Base-by-base conservation (phyloP, 2,329 filamentous ascomycete species). In the Trichoderma polysporum region DNA sequence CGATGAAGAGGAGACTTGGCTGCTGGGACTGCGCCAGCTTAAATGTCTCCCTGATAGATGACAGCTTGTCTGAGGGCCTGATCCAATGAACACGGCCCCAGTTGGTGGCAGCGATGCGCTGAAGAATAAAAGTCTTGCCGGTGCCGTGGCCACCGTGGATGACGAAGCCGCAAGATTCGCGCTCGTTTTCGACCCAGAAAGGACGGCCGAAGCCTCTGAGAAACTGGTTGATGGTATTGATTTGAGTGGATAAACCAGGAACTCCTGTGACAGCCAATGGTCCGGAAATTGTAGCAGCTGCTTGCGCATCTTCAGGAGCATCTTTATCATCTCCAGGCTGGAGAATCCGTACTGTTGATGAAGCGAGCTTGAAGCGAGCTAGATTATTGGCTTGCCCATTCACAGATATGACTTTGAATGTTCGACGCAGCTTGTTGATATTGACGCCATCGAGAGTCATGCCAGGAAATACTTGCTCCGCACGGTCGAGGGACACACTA, bases 101-200 rank as follows among this genome's bases (percentile, higher is more conserved):
- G 67, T 84, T 85, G 0, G 88, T 86, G 7, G 82, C 84, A 9
- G 88, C 86, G 22, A 97, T 82, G 35, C 86, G 85, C 17, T 90
- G 77, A 1, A 97, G 80, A 0, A 97, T 81, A 70, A 91, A 84
- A 0, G 88, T 90, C 79, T 97, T 97, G 27, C 94, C 94, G 0
- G 92, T 96, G 12, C 94, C 94, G 69, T 88, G 87, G 19, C 91
- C 89, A 15, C 94, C 94, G 75, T 96, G 90, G 4, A 97, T 82
- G 27, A 95, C 83, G 39, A 95, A 84, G 0, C 88, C 88, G 61
- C 85, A 83, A 1, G 85, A 80, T 71, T 73, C 77, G 33, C 73
- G 71, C 70, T 79, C 73, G 66, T 73, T 67, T 65, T 73, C 68
- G 50, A 74, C 58, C 67, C 73, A 71, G 41, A 76, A 77, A 1